A percentile compares a stretch with the other conserved stretches of the same genome.
phyloP scores from a whole-genome alignment of 139 green algal genomes.

The Auxenochlorella pyrenoidosa region DNA sequence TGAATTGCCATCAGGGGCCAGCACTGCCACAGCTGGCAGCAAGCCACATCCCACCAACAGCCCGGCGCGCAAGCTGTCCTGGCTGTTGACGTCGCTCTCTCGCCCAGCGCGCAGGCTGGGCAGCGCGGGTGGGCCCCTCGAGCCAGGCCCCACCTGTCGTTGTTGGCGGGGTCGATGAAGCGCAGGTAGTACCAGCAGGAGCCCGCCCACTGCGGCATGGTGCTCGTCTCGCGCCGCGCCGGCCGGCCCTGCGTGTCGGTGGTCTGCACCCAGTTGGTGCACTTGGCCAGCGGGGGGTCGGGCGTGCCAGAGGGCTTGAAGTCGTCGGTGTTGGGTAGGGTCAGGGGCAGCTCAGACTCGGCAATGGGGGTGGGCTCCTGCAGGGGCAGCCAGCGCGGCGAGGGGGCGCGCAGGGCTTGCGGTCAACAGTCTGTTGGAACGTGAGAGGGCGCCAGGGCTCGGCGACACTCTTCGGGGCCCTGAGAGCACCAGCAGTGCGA shows the following conservation, averaged over 20 bases:
- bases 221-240: constrained; percentile 90
- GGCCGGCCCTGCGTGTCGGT: constrained; percentile 64
- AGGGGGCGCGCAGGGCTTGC: too few relatives aligned
- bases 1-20: too few relatives aligned
- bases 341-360: constrained; percentile 88
- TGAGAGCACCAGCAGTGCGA: too few relatives aligned
- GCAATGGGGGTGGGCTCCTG: constrained; percentile 73
- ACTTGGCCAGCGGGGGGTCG: constrained; percentile 88
- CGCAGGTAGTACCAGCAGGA: constrained; percentile 99
- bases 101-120: not conserved
- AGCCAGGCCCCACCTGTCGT: not conserved
- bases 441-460: too few relatives aligned
- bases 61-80: too few relatives aligned
- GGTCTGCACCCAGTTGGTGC: constrained; percentile 83
- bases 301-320: constrained; percentile 91
- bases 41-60: not conserved
- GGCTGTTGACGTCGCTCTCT: not conserved
- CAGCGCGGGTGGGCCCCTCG: too few relatives aligned
- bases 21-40: too few relatives aligned
- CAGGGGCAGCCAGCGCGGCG: too few relatives aligned
- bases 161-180: constrained; percentile 93
- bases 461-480: too few relatives aligned
- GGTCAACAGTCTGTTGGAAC: too few relatives aligned
- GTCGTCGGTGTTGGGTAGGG: constrained; percentile 86
- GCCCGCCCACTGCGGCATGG: constrained; percentile 97